Evolutionary conservation across 139 green algal genomes (phyloP).

Genomic region (Chlamydomonas schloesseri): DNA sequence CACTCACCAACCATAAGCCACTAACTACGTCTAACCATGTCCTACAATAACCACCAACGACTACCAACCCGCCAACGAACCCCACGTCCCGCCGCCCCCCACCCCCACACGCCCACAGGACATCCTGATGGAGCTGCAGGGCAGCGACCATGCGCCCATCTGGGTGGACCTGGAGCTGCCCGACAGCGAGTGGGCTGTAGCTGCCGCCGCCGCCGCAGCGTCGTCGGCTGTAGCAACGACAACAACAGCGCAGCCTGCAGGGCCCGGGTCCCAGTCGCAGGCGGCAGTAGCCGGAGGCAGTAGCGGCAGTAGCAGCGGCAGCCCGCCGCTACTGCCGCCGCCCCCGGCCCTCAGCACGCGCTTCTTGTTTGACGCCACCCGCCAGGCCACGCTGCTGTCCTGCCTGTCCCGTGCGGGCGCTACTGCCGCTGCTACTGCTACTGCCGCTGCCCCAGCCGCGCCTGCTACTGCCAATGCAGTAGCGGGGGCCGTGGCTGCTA

Average conservation of each 20-base stretch:
- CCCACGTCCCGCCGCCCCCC: background rate
- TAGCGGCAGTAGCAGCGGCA: too few relatives aligned
- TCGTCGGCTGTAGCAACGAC: too few relatives aligned
- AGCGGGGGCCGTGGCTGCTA: too few relatives aligned
- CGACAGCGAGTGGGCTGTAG: background rate
- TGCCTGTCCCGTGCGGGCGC: constrained; percentile 34
- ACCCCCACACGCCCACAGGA: constrained; percentile 43
- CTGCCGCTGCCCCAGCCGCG: background rate
- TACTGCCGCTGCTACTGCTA: background rate
- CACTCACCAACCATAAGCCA: too few relatives aligned
- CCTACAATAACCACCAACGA: background rate
- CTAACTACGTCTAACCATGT: too few relatives aligned
- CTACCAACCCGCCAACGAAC: too few relatives aligned
- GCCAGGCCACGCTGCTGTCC: constrained; percentile 56
- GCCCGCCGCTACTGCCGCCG: background rate
- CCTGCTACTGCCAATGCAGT: background rate
- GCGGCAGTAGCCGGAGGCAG: too few relatives aligned
- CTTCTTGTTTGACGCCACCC: constrained; percentile 42
- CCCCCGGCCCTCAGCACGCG: background rate
- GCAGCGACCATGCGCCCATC: constrained; percentile 84
- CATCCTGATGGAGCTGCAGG: constrained; percentile 68
- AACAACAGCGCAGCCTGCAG: too few relatives aligned
- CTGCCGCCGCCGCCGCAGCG: too few relatives aligned
- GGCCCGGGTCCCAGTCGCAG: too few relatives aligned
- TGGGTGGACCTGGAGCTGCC: constrained; percentile 55